Percentiles rank a stretch among this genome's conserved stretches.
phyloP scores from a whole-genome alignment of 2,329 filamentous ascomycete genomes.

The Diplodia mutila region DNA sequence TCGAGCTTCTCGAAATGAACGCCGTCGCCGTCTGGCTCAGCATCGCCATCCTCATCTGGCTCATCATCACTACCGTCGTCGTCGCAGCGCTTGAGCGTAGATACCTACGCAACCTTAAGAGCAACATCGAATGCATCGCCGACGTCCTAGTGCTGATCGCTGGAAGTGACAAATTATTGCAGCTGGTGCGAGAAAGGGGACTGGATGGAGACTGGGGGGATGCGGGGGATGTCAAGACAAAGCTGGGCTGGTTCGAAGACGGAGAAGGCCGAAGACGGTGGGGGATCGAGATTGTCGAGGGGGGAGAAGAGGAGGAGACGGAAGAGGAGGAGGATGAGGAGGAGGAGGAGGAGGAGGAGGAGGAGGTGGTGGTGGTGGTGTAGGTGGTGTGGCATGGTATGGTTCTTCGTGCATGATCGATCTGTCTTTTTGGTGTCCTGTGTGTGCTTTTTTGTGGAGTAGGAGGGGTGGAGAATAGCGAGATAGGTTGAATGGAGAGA shows the following conservation, averaged over 20 bases:
- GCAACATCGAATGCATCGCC: slow-evolving; percentile 27
- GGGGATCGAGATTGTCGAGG: neutral
- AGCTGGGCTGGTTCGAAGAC: neutral
- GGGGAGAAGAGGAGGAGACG: no score
- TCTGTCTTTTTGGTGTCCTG: no score
- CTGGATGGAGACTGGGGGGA: neutral
- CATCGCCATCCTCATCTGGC: no score
- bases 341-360: no score
- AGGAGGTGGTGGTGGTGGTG: no score
- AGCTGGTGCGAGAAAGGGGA: neutral
- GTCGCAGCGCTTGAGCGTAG: neutral
- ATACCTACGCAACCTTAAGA: neutral
- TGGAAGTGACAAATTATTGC: slow-evolving; percentile 27
- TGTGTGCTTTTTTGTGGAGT: no score
- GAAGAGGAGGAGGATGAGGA: no score
- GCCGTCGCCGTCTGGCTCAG: slow-evolving; percentile 18
- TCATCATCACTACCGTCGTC: no score
- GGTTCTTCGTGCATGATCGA: no score
- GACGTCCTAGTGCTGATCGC: slow-evolving; percentile 27
- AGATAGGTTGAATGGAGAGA: no score
- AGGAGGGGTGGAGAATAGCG: no score
- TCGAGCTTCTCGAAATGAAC: slow-evolving; percentile 27
- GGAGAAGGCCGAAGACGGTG: neutral
- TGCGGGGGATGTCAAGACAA: neutral
- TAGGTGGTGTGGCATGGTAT: no score